Conservation (phyloP, 495 filamentous ascomycete species). For the Aspergillus sclerotiicarbonarius region DNA sequence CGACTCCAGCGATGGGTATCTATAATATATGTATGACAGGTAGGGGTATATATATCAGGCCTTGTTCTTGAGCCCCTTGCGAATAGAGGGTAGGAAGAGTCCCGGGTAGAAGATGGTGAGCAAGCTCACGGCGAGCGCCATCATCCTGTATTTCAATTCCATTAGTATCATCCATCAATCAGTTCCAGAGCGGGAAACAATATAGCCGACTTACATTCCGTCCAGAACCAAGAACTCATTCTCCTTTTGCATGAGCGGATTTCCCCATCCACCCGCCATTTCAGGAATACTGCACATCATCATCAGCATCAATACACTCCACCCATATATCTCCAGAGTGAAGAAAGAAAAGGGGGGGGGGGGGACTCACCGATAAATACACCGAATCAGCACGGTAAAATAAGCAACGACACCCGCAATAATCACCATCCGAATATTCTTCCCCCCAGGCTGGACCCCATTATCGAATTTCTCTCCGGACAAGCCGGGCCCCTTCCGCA, state of each 20-base stretch:
- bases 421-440: constrained; percentile 52
- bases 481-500: constrained; percentile 31
- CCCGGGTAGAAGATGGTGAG: constrained; percentile 52
- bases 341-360: not conserved
- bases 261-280: constrained; percentile 69
- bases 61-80: constrained; percentile 30
- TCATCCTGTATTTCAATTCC: constrained; percentile 38
- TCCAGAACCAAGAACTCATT: constrained; percentile 62
- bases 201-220: constrained; percentile 41
- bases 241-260: constrained; percentile 65
- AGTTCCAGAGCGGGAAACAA: not conserved
- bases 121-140: constrained; percentile 41
- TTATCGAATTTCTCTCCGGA: constrained; percentile 31
- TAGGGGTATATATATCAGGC: constrained; percentile 8
- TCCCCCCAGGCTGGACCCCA: constrained; percentile 16
- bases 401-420: constrained; percentile 55
- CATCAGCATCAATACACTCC: not conserved
- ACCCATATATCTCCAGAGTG: not conserved
- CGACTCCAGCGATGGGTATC: no score
- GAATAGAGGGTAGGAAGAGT: constrained; percentile 45
- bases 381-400: constrained; percentile 59
- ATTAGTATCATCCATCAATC: not conserved
- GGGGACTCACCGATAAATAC: constrained; percentile 58
- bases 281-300: constrained; percentile 23
- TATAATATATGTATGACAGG: no score